Evolutionary conservation across 2,329 filamentous ascomycete genomes (phyloP).

Genomic region (Botrytis pseudocinerea): DNA sequence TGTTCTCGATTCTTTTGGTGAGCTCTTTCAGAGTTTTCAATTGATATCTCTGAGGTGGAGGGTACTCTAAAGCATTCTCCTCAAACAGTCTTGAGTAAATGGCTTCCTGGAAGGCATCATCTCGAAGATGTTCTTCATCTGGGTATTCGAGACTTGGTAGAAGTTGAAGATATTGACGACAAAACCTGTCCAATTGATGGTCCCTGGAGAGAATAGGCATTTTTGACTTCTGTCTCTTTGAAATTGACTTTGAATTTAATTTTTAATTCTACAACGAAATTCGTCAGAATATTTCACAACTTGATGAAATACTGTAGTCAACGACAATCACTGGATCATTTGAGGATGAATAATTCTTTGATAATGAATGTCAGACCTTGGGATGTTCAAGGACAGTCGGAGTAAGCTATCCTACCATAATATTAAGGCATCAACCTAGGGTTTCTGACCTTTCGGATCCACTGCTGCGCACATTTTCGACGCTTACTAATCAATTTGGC

Average conservation of each 20-base stretch:
- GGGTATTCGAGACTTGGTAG: constrained; percentile 67
- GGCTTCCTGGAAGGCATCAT: constrained; percentile 62
- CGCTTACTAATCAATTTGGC: constrained; percentile 28
- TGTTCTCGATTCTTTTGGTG: constrained; percentile 66
- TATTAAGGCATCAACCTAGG: constrained; percentile 30
- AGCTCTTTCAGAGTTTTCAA: constrained; percentile 73
- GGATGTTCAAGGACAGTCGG: neutral
- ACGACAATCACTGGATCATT: constrained; percentile 20
- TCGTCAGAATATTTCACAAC: constrained; percentile 3
- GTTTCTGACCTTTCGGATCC: constrained; percentile 26
- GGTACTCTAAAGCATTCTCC: constrained; percentile 52
- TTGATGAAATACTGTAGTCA: constrained; percentile 8
- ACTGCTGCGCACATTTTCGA: constrained; percentile 25
- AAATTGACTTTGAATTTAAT: neutral
- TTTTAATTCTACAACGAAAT: neutral
- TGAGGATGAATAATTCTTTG: neutral
- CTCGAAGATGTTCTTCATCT: constrained; percentile 55
- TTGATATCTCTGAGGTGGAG: constrained; percentile 69
- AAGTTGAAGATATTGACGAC: constrained; percentile 77
- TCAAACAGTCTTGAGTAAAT: constrained; percentile 70
- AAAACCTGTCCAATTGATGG: constrained; percentile 54
- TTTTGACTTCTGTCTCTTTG: neutral
- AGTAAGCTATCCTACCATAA: neutral
- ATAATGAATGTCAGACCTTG: neutral
- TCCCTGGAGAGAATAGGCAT: constrained; percentile 21